These are phyloP conservation scores for Gossypium anomalum DNA, from an alignment of 345 rosid species.

Conservation along the genomic window DNA sequence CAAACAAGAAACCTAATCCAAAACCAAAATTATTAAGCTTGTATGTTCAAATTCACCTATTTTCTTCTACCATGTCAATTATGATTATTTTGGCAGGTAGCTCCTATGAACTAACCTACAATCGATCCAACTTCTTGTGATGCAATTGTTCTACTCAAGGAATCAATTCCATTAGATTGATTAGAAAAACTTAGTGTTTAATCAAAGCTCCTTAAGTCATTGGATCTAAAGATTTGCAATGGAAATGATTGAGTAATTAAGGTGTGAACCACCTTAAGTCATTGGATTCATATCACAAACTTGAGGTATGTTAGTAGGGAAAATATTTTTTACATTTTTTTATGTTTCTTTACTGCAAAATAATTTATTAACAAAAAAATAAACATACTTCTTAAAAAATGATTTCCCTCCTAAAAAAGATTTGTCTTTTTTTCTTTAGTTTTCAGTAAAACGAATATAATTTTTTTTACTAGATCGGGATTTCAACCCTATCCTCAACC, in stretches of 20 bases:
- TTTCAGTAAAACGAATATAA: too few relatives aligned
- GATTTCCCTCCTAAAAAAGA: too few relatives aligned
- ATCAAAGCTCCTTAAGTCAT: neutral
- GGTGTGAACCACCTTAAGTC: neutral
- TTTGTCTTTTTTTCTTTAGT: too few relatives aligned
- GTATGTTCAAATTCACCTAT: neutral
- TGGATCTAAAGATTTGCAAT: neutral
- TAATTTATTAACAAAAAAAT: too few relatives aligned
- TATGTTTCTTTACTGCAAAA: too few relatives aligned
- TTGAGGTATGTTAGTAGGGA: neutral
- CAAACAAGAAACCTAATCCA: constrained; percentile 3
- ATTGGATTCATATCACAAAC: neutral
- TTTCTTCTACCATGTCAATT: neutral
- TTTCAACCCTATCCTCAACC: neutral
- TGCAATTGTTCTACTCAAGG: neutral
- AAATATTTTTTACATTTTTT: too few relatives aligned
- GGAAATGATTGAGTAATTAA: neutral
- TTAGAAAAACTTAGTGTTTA: neutral
- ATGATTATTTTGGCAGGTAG: constrained; percentile 10
- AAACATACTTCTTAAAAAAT: too few relatives aligned
- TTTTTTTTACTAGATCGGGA: too few relatives aligned
- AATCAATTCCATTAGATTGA: neutral
- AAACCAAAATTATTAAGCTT: constrained; percentile 9
- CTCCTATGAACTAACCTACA: constrained; percentile 4
- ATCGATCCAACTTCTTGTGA: constrained; percentile 5